Conservation (phyloP, 352 stramenopile species). For the Thraustotheca clavata region DNA sequence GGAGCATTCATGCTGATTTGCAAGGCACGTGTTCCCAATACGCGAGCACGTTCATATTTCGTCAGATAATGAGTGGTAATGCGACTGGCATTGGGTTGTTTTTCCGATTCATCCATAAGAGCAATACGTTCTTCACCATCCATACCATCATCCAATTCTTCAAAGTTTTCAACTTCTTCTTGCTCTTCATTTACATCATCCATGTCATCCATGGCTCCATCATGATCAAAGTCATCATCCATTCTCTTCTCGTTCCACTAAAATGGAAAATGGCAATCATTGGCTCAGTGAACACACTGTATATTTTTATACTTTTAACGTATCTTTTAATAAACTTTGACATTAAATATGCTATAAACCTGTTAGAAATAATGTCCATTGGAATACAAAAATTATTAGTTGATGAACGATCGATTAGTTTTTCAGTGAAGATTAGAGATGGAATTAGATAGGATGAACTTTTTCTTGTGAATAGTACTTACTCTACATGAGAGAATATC, state of each 20-base stretch:
- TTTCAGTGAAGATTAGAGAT: no score
- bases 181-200: slow-evolving; percentile 57
- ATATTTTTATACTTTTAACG: no score
- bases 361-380: no score
- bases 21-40: slow-evolving; percentile 96
- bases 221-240: slow-evolving; percentile 84
- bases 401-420: no score
- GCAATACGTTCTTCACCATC: slow-evolving; percentile 57
- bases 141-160: slow-evolving; percentile 40
- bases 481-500: no score
- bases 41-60: slow-evolving; percentile 98
- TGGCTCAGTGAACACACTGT: no score
- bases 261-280: slow-evolving; percentile 18
- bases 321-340: no score
- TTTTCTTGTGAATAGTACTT: no score
- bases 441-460: no score
- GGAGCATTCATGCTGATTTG: slow-evolving; percentile 99
- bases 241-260: slow-evolving; percentile 25
- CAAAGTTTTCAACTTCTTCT: slow-evolving; percentile 58
- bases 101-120: slow-evolving; percentile 79
- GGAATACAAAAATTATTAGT: no score
- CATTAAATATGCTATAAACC: no score
- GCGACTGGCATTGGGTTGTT: slow-evolving; percentile 76
- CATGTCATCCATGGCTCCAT: slow-evolving; percentile 55
- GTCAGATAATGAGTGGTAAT: slow-evolving; percentile 99